A percentile compares a stretch with the other conserved stretches of the same genome.
Conservation (phyloP, 139 green algal species). For the Haematococcus lacustris region DNA sequence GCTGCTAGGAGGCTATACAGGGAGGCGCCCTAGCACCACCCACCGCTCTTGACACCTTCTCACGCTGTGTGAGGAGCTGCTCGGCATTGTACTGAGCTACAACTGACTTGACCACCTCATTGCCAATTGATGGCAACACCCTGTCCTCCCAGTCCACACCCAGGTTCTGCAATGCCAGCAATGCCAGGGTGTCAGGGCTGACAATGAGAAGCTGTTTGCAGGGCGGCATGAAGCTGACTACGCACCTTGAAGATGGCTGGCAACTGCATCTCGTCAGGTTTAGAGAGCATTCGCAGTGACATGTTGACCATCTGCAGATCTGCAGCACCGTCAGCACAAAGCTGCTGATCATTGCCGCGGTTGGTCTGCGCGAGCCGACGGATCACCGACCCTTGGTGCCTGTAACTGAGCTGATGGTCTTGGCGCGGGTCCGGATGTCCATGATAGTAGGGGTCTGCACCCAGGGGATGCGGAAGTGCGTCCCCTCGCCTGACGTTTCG, state of each 20-base stretch:
- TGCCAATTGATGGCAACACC: conserved; percentile 97
- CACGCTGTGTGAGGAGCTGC: conserved; percentile 95
- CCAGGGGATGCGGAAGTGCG: conserved; percentile 86
- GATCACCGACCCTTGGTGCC: conserved; percentile 86
- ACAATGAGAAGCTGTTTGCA: not conserved
- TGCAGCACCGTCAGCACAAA: no score
- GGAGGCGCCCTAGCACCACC: not conserved
- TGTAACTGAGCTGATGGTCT: conserved; percentile 92
- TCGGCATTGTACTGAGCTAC: conserved; percentile 99
- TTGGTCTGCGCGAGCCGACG: no score
- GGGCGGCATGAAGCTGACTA: not conserved
- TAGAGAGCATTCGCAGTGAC: conserved; percentile 89
- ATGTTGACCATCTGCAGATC: conserved; percentile 99
- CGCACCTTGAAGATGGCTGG: conserved; percentile 79
- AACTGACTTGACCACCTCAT: conserved; percentile 96
- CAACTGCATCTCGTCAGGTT: conserved; percentile 74
- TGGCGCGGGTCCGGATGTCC: conserved; percentile 90
- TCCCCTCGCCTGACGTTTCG: conserved; percentile 81
- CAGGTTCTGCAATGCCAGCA: conserved; percentile 53
- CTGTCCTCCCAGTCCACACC: conserved; percentile 96
- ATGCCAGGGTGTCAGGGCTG: no score
- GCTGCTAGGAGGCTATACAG: no score
- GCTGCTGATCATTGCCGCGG: no score
- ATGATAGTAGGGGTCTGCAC: conserved; percentile 89
- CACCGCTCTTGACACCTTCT: conserved; percentile 75